Percentiles rank a stretch among this genome's conserved stretches.
These are phyloP conservation scores for Neoboletus magnificus DNA, from an alignment of 768 basidiomycete genomes.

Conservation along the genomic window DNA sequence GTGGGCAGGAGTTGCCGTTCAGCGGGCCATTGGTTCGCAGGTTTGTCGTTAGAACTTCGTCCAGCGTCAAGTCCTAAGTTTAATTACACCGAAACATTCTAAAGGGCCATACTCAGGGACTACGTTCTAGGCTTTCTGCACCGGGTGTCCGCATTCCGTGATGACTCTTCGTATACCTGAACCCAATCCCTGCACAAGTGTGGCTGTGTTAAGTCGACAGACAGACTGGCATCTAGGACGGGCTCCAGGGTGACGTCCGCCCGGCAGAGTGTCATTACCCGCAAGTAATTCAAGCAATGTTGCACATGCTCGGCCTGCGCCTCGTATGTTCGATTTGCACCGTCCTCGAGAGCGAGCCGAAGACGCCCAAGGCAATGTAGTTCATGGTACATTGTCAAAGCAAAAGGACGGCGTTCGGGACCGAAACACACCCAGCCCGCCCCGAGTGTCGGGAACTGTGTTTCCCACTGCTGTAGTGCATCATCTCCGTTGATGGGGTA, in stretches of 20 bases:
- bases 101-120: neutral
- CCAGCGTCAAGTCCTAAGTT: neutral
- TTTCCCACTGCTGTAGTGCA: conserved; percentile 18
- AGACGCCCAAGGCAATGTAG: conserved; percentile 36
- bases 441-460: conserved; percentile 21
- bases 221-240: conserved; percentile 20
- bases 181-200: conserved; percentile 27
- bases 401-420: conserved; percentile 30
- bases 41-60: neutral
- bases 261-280: conserved; percentile 43
- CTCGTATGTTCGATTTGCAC: conserved; percentile 14
- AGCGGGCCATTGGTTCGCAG: neutral
- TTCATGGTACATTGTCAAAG: conserved; percentile 38
- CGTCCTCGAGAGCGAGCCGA: conserved; percentile 20
- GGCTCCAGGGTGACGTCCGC: conserved; percentile 49
- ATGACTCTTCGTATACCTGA: conserved; percentile 24
- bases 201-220: conserved; percentile 22
- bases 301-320: conserved; percentile 24
- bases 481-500: conserved; percentile 26
- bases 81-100: neutral
- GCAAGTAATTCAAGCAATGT: conserved; percentile 50
- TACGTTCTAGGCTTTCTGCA: conserved; percentile 10
- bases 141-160: conserved; percentile 5
- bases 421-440: conserved; percentile 26
- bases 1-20: neutral